Evolutionary conservation across 2,329 filamentous ascomycete genomes (phyloP).

Genomic region (Stenocarpella maydis): DNA sequence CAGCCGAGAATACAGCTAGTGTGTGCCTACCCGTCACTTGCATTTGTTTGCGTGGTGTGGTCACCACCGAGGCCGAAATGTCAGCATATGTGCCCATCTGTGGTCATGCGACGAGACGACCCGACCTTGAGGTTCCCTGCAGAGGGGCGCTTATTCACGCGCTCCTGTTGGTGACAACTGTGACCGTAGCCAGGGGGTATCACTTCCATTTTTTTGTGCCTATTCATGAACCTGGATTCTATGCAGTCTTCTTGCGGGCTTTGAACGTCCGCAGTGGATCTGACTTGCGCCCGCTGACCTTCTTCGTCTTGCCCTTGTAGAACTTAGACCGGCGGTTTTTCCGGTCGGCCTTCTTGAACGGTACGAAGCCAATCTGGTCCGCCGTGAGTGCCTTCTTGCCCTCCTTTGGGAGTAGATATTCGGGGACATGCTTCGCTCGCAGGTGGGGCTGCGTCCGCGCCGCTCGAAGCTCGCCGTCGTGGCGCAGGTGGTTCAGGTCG

Average conservation of each 20-base stretch:
- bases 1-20: not conserved
- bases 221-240: not conserved
- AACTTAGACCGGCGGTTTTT: slow-evolving; percentile 54
- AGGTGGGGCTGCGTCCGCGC: slow-evolving; percentile 88
- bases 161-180: not conserved
- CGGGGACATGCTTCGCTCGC: slow-evolving; percentile 80
- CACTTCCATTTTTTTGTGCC: slow-evolving; percentile 25
- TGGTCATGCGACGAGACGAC: not conserved
- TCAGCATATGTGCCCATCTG: not conserved
- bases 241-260: slow-evolving; percentile 57
- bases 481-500: slow-evolving; percentile 85
- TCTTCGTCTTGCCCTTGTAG: slow-evolving; percentile 53
- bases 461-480: slow-evolving; percentile 87
- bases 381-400: slow-evolving; percentile 73
- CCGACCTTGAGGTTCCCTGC: too few species aligned
- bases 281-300: slow-evolving; percentile 68
- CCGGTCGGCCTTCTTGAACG: slow-evolving; percentile 63
- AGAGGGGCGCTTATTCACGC: not conserved
- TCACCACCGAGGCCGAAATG: not conserved
- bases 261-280: slow-evolving; percentile 94
- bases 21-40: not conserved
- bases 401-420: slow-evolving; percentile 85
- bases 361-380: slow-evolving; percentile 79
- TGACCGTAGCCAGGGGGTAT: slow-evolving; percentile 22
- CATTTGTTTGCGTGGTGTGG: not conserved